Percentiles rank a stretch among this genome's conserved stretches.
phyloP scores from a whole-genome alignment of 345 rosid genomes.

The Brassica incana region DNA sequence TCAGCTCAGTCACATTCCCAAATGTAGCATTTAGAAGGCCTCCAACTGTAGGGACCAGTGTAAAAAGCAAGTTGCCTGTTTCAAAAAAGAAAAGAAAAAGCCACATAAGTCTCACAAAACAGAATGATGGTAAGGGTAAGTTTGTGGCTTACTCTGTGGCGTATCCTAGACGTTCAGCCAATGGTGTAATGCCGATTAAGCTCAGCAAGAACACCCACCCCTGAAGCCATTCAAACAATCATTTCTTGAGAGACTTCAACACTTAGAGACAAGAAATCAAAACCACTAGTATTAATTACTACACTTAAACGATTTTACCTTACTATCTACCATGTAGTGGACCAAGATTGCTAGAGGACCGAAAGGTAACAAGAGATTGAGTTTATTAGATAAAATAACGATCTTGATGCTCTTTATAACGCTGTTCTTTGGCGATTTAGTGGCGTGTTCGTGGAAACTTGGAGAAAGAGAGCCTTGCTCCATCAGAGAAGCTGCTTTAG shows the following conservation, averaged over 20 bases:
- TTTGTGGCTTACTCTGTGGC: not conserved
- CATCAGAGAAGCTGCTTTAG: not conserved
- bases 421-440: not conserved
- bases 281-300: not conserved
- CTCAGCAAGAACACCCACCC: slow-evolving; percentile 5
- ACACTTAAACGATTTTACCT: not conserved
- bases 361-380: not conserved
- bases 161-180: not conserved
- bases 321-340: not conserved
- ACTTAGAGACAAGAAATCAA: not conserved
- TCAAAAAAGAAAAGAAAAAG: not conserved
- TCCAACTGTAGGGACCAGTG: not conserved
- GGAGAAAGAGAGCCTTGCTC: not conserved
- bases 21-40: not conserved
- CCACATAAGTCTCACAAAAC: not conserved
- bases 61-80: not conserved
- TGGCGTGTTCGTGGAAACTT: not conserved
- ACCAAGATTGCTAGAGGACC: not conserved
- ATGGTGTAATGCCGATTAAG: not conserved
- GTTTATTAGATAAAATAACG: not conserved
- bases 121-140: not conserved
- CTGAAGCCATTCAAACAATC: not conserved
- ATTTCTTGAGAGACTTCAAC: not conserved
- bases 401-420: not conserved
- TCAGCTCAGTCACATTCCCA: not conserved